Conservation (phyloP, 1,284 basidiomycete genomes). For the Trametes pubescens region DNA sequence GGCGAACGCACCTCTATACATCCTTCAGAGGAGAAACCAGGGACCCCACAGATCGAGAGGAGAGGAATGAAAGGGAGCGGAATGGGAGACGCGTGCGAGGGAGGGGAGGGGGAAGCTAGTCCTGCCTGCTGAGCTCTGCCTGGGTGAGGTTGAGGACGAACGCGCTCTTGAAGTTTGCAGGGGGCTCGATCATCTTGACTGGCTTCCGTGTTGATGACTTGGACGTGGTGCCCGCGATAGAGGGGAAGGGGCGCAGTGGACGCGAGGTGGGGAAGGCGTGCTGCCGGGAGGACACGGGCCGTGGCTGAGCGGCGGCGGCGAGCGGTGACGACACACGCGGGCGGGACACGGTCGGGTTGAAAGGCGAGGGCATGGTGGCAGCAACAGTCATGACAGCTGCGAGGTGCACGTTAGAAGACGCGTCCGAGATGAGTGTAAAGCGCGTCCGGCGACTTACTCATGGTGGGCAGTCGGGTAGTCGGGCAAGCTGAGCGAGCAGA, state of each 20-base stretch:
- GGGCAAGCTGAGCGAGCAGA: not conserved
- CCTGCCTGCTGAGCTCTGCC: conserved; percentile 78
- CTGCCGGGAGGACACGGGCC: conserved; percentile 37
- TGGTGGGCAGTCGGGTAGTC: conserved; percentile 11
- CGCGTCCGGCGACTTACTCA: conserved; percentile 33
- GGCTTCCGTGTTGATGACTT: conserved; percentile 48
- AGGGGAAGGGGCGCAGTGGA: conserved; percentile 77
- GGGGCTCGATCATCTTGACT: conserved; percentile 79
- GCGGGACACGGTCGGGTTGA: conserved; percentile 34
- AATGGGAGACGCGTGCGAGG: conserved; percentile 1
- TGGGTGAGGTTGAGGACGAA: conserved; percentile 83
- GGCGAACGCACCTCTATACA: conserved; percentile 24
- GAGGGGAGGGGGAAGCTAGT: conserved; percentile 46
- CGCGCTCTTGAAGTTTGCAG: conserved; percentile 70
- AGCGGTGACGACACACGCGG: conserved; percentile 66
- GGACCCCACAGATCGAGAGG: conserved; percentile 8
- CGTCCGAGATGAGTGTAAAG: not conserved
- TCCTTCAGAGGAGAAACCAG: conserved; percentile 22
- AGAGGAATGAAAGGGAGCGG: conserved; percentile 9
- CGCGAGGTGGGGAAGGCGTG: conserved; percentile 69
- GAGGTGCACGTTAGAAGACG: conserved; percentile 7
- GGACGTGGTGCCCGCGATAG: conserved; percentile 52
- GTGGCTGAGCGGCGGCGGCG: conserved; percentile 49
- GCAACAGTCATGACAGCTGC: conserved; percentile 46
- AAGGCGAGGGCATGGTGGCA: conserved; percentile 34